phyloP scores from a whole-genome alignment of 2,329 filamentous ascomycete genomes.

The Paradendryphiella salina region DNA sequence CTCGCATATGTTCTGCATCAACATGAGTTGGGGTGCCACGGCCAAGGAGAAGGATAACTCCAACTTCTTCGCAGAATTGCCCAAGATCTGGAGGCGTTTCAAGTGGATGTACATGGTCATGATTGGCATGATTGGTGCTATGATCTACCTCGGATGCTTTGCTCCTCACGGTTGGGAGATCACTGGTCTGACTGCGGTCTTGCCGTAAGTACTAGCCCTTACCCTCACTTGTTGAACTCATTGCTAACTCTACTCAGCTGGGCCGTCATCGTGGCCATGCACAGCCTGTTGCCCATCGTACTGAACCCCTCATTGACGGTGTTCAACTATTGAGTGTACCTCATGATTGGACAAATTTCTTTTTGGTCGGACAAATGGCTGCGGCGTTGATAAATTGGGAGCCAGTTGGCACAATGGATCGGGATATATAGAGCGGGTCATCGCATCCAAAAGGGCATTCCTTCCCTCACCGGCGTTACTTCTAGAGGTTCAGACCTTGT shows the following conservation, averaged over 20 bases:
- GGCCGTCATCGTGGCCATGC: slow-evolving; percentile 65
- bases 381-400: slow-evolving; percentile 12
- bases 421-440: slow-evolving; percentile 8
- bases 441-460: slow-evolving; percentile 5
- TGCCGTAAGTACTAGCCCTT: slow-evolving; percentile 53
- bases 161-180: slow-evolving; percentile 62
- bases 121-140: slow-evolving; percentile 62
- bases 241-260: slow-evolving; percentile 48
- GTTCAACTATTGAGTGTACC: slow-evolving; percentile 66
- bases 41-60: slow-evolving; percentile 79
- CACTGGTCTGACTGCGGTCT: slow-evolving; percentile 63
- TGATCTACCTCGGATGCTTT: slow-evolving; percentile 70
- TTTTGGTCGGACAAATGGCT: slow-evolving; percentile 4
- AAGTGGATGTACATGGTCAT: slow-evolving; percentile 66
- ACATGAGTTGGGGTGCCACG: slow-evolving; percentile 84
- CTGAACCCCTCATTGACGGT: slow-evolving; percentile 77
- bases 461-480: slow-evolving; percentile 4
- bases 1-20: slow-evolving; percentile 79
- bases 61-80: slow-evolving; percentile 83
- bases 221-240: not conserved
- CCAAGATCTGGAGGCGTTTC: slow-evolving; percentile 77
- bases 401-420: slow-evolving; percentile 12
- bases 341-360: slow-evolving; percentile 5
- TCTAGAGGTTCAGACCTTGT: slow-evolving; percentile 3
- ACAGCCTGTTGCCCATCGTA: slow-evolving; percentile 70